phyloP scores from a whole-genome alignment of 2,329 filamentous ascomycete species.

The Aureobasidium zeae region DNA sequence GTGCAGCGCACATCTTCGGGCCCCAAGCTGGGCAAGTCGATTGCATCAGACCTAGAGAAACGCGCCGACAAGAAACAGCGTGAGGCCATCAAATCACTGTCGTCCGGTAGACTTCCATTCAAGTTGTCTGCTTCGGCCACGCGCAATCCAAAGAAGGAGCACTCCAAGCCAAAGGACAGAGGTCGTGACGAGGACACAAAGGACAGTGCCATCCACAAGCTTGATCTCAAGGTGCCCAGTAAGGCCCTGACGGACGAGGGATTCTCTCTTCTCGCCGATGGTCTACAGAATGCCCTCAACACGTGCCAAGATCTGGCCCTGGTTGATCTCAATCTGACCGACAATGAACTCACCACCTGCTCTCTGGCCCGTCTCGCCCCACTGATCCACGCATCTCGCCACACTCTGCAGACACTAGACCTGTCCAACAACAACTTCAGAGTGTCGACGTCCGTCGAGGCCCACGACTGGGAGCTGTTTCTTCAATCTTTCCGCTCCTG shows the following conservation, averaged over 20 bases:
- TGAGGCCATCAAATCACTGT: conserved; percentile 19
- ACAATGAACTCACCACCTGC: conserved; percentile 36
- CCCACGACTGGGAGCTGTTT: conserved; percentile 36
- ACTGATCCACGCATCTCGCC: conserved; percentile 33
- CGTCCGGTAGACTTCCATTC: conserved; percentile 17
- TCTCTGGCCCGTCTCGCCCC: conserved; percentile 35
- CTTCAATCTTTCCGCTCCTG: conserved; percentile 36
- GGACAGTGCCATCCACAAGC: conserved; percentile 19
- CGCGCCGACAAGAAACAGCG: conserved; percentile 24
- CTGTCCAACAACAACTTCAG: conserved; percentile 39
- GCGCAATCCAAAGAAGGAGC: conserved; percentile 13
- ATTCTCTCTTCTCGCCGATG: conserved; percentile 34
- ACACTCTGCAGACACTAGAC: conserved; percentile 40
- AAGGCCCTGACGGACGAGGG: conserved; percentile 41
- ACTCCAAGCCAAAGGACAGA: conserved; percentile 5
- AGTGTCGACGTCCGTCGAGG: conserved; percentile 30
- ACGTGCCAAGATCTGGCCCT: conserved; percentile 28
- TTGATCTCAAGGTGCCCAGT: conserved; percentile 39
- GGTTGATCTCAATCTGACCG: conserved; percentile 38
- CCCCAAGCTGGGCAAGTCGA: conserved; percentile 36
- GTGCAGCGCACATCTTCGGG: conserved; percentile 38
- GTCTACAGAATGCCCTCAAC: conserved; percentile 33
- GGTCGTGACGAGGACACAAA: conserved; percentile 8
- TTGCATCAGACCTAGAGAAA: conserved; percentile 37
- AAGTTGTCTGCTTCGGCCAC: background rate